Evolutionary conservation across 1,284 basidiomycete genomes (phyloP), one percentile per base, ranked within the genome.

Genomic region (Rhodotorula sp.): DNA sequence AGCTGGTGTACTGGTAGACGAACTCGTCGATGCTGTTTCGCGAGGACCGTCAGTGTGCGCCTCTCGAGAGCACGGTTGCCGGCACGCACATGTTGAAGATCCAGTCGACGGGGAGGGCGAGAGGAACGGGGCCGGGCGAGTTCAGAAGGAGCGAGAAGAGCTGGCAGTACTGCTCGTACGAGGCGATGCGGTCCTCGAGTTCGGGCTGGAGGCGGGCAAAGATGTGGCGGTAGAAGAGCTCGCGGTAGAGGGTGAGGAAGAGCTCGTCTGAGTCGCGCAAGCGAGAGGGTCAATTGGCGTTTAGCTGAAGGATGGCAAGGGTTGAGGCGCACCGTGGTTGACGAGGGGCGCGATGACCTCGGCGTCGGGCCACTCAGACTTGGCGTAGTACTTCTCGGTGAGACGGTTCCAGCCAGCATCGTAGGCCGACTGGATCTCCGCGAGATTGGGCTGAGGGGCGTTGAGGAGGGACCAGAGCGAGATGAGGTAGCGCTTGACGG

Each of bases 1-100:
- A 97, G 34, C 91, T 91, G 82, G 97, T 93, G 86, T 96, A 99
- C 81, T 98, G 96, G 84, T 97, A 99, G 78, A 98, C 97, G 82
- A 99, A 99, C 81, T 98, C 96, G 84, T 98, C 96, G 79, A 98
- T 91, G 83, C 61, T 63, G 44, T 25, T 17, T 1, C 41, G 16
- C 16, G 41, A 27, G 9, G 21, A 7, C 62, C 63, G 63, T 44
- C 10, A 4, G 13, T 8, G 25, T 13, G 27, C 4, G 5, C 7
- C n/a, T 34, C 1, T 17, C 50, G 27, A 34, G 34, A 59, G 52
- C 41, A 4, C 19, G 50, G 8, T 27, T 3, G 53, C 13, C 14
- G 9, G 60, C 7, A 25, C 61, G 41, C 42, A 63, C 61, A 99
- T 97, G 82, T 99, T 96, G 92, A 95, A 98, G 10, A 99, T 84